phyloP scores from a whole-genome alignment of 352 stramenopile genomes.

The Globisporangium lucens region DNA sequence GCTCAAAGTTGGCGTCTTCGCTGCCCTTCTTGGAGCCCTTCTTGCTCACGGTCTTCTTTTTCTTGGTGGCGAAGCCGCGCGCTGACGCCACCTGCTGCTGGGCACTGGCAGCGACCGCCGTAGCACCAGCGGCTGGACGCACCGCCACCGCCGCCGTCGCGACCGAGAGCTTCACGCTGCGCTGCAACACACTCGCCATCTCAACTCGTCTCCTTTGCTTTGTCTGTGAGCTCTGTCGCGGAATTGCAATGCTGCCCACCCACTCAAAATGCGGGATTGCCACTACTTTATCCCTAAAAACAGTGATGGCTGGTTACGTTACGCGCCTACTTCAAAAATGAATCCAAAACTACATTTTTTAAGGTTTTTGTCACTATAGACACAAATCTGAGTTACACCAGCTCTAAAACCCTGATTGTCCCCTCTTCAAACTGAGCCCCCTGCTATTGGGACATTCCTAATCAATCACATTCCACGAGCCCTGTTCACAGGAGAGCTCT shows the following conservation, averaged over 20 bases:
- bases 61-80: constrained; percentile 17
- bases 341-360: too few species aligned
- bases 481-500: too few species aligned
- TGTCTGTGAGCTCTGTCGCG: background rate
- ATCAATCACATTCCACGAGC: too few species aligned
- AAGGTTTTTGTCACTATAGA: too few species aligned
- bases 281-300: too few species aligned
- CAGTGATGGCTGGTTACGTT: too few species aligned
- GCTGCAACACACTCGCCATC: constrained; percentile 14
- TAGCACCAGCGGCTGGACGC: background rate
- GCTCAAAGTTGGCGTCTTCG: constrained; percentile 76
- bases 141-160: background rate
- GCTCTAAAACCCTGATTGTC: too few species aligned
- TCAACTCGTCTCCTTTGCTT: background rate
- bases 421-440: too few species aligned
- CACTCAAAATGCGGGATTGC: background rate
- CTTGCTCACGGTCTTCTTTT: constrained; percentile 17
- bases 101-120: background rate
- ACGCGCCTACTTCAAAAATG: too few species aligned
- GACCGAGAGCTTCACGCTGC: constrained; percentile 13
- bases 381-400: too few species aligned
- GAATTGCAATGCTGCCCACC: background rate
- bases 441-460: too few species aligned
- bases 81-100: constrained; percentile 6
- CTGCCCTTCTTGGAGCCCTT: constrained; percentile 17